phyloP scores from a whole-genome alignment of 805 yeast species.

The Saturnispora ahearnii region DNA sequence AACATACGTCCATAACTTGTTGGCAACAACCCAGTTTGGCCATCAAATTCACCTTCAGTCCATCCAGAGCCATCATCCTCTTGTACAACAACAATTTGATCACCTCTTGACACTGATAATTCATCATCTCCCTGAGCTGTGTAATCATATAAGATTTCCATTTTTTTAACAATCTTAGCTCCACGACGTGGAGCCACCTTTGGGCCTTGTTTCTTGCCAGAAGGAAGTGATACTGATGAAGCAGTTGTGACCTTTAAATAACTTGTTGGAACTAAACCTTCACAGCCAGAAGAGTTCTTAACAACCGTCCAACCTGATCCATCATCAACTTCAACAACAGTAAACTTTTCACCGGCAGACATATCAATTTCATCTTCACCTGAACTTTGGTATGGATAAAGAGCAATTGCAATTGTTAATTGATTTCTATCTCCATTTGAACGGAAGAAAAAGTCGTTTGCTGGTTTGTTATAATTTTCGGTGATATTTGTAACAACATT shows the following conservation, averaged over 20 bases:
- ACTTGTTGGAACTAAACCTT: constrained; percentile 80
- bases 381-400: constrained; percentile 55
- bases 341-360: constrained; percentile 49
- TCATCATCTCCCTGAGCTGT: constrained; percentile 76
- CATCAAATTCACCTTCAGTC: constrained; percentile 83
- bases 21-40: constrained; percentile 65
- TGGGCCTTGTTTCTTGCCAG: constrained; percentile 51
- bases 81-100: constrained; percentile 54
- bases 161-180: constrained; percentile 52
- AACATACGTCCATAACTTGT: constrained; percentile 51
- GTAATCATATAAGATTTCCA: constrained; percentile 69
- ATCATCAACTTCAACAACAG: constrained; percentile 59
- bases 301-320: constrained; percentile 92
- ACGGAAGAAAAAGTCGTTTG: background rate
- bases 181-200: constrained; percentile 66
- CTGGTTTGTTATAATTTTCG: constrained; percentile 13
- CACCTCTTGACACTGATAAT: constrained; percentile 63
- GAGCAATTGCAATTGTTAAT: constrained; percentile 32
- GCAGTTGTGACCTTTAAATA: constrained; percentile 45
- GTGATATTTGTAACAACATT: constrained; percentile 10
- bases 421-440: background rate
- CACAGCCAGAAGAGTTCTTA: constrained; percentile 32
- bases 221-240: constrained; percentile 8
- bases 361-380: constrained; percentile 72
- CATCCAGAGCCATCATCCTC: constrained; percentile 83